These are phyloP conservation scores for Sequoia sempervirens DNA, from an alignment of 75 land plant species.

Conservation along the genomic window DNA sequence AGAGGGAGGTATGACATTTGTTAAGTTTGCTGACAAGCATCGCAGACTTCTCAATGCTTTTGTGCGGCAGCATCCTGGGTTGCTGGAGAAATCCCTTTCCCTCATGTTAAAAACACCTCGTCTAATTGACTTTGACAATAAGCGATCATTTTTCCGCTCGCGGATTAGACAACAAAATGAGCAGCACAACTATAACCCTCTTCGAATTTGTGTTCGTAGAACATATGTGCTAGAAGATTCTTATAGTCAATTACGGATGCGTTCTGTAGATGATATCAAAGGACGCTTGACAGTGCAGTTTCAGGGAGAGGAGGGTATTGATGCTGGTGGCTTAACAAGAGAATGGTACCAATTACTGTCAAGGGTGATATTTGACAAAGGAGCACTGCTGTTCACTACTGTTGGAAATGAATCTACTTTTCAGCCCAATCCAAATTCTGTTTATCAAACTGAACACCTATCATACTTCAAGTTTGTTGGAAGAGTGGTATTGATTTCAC, in stretches of 20 bases:
- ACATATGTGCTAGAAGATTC: constrained; percentile 77
- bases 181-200: constrained; percentile 61
- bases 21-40: constrained; percentile 66
- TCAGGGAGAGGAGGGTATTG: constrained; percentile 85
- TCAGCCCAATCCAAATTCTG: constrained; percentile 84
- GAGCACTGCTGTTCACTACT: constrained; percentile 76
- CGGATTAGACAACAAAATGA: constrained; percentile 69
- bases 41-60: constrained; percentile 64
- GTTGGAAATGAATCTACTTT: constrained; percentile 73
- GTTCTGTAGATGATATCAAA: constrained; percentile 58
- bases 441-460: constrained; percentile 76
- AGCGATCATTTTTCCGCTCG: constrained; percentile 64
- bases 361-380: constrained; percentile 79
- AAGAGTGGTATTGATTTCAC: constrained; percentile 49
- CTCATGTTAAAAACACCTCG: constrained; percentile 56
- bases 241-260: constrained; percentile 69
- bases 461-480: constrained; percentile 87
- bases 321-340: constrained; percentile 84
- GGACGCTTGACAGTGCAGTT: constrained; percentile 75
- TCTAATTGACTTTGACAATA: constrained; percentile 72
- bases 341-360: constrained; percentile 81
- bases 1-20: constrained; percentile 43
- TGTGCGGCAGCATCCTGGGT: constrained; percentile 60
- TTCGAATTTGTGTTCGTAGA: constrained; percentile 55
- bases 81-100: constrained; percentile 73